Conservation (phyloP, 129 eudicot genomes). For the Artemisia argyi region DNA sequence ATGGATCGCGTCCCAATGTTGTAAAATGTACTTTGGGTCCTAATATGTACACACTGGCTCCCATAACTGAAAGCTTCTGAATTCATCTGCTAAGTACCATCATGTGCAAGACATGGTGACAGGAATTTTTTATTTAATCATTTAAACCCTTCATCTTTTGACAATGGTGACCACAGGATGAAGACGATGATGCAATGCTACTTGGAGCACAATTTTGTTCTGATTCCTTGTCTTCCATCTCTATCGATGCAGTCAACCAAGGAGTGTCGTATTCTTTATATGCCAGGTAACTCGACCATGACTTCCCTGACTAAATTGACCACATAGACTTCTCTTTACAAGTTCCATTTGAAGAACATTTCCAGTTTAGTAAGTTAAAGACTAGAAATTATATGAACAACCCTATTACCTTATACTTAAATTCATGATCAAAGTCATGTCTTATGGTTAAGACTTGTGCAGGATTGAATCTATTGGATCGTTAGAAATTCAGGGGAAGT, state of each 20-base stretch:
- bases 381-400: constrained; percentile 7
- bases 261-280: constrained; percentile 82
- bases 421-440: background rate
- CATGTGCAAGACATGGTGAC: background rate
- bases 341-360: constrained; percentile 4
- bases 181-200: constrained; percentile 96
- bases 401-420: too few species aligned
- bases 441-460: constrained; percentile 6
- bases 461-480: constrained; percentile 87
- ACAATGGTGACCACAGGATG: constrained; percentile 59
- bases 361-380: background rate
- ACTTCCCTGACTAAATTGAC: constrained; percentile 5
- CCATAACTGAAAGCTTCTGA: background rate
- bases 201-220: constrained; percentile 88
- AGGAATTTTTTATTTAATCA: background rate
- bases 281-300: constrained; percentile 61
- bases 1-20: background rate
- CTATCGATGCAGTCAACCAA: constrained; percentile 55
- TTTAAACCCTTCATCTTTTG: background rate
- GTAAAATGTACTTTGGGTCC: background rate
- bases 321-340: background rate
- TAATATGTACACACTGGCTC: background rate
- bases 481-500: constrained; percentile 61
- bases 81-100: too few species aligned
- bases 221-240: constrained; percentile 80